A percentile compares a stretch with the other conserved stretches of the same genome.
Conservation (phyloP, 768 basidiomycete genomes). For the Hygrophorus pudorinus region DNA sequence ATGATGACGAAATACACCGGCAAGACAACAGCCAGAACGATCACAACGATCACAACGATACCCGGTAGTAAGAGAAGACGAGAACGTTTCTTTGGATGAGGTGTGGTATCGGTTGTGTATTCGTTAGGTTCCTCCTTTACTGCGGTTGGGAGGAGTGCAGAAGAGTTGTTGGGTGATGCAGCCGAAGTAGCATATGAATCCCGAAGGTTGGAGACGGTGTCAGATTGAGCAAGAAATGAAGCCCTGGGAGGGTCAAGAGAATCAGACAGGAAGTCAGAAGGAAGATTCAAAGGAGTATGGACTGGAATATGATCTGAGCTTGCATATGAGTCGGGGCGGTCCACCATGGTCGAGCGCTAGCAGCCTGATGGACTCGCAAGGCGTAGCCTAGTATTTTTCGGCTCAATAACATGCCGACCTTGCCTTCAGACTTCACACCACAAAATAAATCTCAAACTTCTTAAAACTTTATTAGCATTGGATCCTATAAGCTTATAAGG, state of each 20-base stretch:
- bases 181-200: not conserved
- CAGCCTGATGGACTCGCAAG: too few relatives aligned
- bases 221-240: not conserved
- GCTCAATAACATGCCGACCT: too few relatives aligned
- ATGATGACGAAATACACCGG: conserved; percentile 3
- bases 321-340: not conserved
- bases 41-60: not conserved
- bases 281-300: not conserved
- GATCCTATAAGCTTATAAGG: too few relatives aligned
- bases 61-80: not conserved
- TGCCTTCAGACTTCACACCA: too few relatives aligned
- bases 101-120: not conserved
- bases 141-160: not conserved
- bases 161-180: conserved; percentile 1
- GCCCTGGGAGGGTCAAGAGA: conserved; percentile 3
- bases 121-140: not conserved
- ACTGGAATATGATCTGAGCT: not conserved
- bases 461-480: too few relatives aligned
- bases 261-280: not conserved
- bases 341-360: not conserved
- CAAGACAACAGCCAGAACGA: conserved; percentile 1
- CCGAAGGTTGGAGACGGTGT: not conserved
- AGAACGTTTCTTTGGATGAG: not conserved
- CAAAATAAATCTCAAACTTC: too few relatives aligned
- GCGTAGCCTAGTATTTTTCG: too few relatives aligned